Evolutionary conservation across 345 rosid species (phyloP), one percentile per base, ranked within the genome.

Genomic region (Salix koriyanagi): DNA sequence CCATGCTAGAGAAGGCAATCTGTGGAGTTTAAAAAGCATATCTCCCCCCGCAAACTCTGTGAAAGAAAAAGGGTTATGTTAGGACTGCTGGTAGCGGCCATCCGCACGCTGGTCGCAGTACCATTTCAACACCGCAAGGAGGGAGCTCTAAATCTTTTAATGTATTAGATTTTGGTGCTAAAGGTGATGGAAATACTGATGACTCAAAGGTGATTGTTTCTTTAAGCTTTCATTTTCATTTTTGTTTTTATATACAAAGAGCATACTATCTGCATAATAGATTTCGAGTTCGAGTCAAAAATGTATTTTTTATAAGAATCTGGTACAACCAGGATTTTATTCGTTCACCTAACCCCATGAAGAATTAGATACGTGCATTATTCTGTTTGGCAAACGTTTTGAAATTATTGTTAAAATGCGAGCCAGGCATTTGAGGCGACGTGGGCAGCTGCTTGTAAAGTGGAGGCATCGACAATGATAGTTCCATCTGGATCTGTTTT

Each of bases 391-490:
- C 18, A 46, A 26, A 41, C 15, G 15, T 16, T 9, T 11, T 41
- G 44, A 41, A 46, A 46, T 11, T 61, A 12, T 9, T 13, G 77
- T 6, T 70, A 76, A 16, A 66, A 26, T 25, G 65, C 14, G 68
- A 30, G 12, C 70, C 88, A 94, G 98, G 98, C 97, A 68, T 91
- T 94, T 77, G 87, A 79, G 82, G 89, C 90, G 74, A 80, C 91
- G 32, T 94, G 98, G 98, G 77, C 61, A 39, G 92, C 81, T 77
- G 92, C 97, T 77, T 94, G 98, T 79, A 85, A 83, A 79, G 86
- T 84, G 41, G 86, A 75, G 60, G 87, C 82, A 34, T 90, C 97
- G 21, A 89, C 87, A 15, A 72, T 92, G 73, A 50, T 87, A 75
- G 91, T 92, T 79, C 98, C 97, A 74, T 85, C 93, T 46, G 93